Evolutionary conservation across 192 early-diverging fungal genomes (phyloP), one percentile per base, ranked within the genome.

Genomic region (Geosiphon pyriformis): DNA sequence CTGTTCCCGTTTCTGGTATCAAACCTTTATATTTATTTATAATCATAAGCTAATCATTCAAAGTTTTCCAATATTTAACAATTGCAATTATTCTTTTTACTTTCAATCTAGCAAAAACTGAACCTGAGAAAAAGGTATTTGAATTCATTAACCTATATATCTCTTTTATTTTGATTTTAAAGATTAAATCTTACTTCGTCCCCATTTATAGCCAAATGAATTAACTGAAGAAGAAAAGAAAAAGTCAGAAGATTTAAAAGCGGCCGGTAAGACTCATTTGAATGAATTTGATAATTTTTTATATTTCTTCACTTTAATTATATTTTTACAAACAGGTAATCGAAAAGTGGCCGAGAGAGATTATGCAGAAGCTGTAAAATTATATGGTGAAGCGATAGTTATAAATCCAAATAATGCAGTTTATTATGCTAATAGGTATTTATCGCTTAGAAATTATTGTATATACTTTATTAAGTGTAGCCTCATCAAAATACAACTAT

Each of bases 381-480:
- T 92, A 15, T 99, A 99, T 82, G 87, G 90, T 42, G 83, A 92
- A 73, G 97, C 97, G 49, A 97, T 99, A 68, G 87, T 75, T 37
- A 75, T 94, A 23, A 88, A 95, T 69, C 59, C 70, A 12, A 80
- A 80, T 61, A 94, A 93, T 68, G 93, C 95, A 26, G 90, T 99
- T n/a, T 99, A 92, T 81, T 97, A 90, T 70, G 88, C 92, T 17
- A 99, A 99, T 85, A 82, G 95, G 88, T 92, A 79, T 52, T 61
- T 7, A 8, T 55, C 4, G 0, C 42, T n/a, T 62, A 0, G 0
- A 72, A 15, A 54, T 31, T 26, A 33, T 57, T 11, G 52, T 23
- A 29, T 25, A 35, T 0, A 30, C 11, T n/a, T n/a, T n/a, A n/a
- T n/a, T n/a, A n/a, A n/a, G n/a, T n/a, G n/a, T n/a, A n/a, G n/a